Evolutionary conservation across 2,329 filamentous ascomycete genomes (phyloP), one percentile per base, ranked within the genome.

Genomic region (Neopestalotiopsis sp.): DNA sequence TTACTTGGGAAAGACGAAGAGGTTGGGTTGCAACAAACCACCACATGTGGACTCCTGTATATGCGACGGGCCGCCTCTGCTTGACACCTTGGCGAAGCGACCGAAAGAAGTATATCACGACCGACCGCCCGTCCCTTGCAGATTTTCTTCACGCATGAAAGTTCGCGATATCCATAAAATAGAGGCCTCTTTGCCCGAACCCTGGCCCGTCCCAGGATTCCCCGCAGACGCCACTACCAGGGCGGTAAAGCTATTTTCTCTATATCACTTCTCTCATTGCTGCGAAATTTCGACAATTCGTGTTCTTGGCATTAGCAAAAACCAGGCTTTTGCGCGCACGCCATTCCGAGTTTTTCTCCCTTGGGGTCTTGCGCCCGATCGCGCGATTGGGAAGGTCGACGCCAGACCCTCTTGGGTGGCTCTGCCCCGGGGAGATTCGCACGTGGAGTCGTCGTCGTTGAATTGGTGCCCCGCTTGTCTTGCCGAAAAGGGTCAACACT

Each of bases 401-500:
- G 42, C 61, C 61, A 64, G 61, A 49, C 61, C 42, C 13, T 52
- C 38, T 64, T 64, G 34, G 61, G 61, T 32, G n/a, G 61, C 61
- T 34, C 40, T 38, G 61, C 40, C 61, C 61, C 45, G 45, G 45
- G 42, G 61, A 34, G n/a, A 45, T 30, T n/a, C 32, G 34, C 34
- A 62, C 59, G 30, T 62, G 59, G 59, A 62, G 59, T 20, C 59
- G 59, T 61, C 32, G 59, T 62, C 40, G 40, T 34, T 24, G 57
- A 34, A 17, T 59, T 34, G 13, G 61, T 38, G 40, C 61, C 40
- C 61, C 61, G 61, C 38, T 62, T 64, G n/a, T 34, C 20, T 49
- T 64, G 61, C 61, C 61, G 61, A 64, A 64, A 64, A 32, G 61
- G 61, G 61, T 40, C 61, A 64, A 49, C 40, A 64, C n/a, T 20